These are phyloP conservation scores for Globisporangium barbulae DNA, from an alignment of 352 stramenopile species.

Conservation along the genomic window DNA sequence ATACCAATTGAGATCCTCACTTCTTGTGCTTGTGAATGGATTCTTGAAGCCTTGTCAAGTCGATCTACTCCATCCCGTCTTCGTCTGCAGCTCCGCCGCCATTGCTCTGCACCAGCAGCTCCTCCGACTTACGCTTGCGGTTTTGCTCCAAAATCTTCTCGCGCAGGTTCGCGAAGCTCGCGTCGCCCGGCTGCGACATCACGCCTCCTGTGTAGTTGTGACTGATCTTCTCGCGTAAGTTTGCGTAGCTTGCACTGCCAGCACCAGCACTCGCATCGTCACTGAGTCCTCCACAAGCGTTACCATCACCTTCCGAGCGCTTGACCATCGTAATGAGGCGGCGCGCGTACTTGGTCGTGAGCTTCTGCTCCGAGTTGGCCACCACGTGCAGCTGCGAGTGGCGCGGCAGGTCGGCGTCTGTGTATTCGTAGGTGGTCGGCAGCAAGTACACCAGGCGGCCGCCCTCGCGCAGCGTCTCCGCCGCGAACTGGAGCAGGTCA, in stretches of 20 bases:
- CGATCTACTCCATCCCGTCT: not conserved
- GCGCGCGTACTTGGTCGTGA: conserved; percentile 82
- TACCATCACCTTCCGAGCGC: conserved; percentile 14
- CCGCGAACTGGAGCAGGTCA: conserved; percentile 93
- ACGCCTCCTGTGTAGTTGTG: conserved; percentile 14
- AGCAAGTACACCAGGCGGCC: conserved; percentile 87
- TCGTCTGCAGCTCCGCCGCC: not conserved
- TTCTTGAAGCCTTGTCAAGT: no score
- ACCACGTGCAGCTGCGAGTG: conserved; percentile 69
- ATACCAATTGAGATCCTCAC: not conserved
- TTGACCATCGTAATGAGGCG: conserved; percentile 89
- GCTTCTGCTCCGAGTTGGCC: conserved; percentile 79
- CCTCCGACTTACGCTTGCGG: conserved; percentile 60
- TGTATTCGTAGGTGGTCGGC: conserved; percentile 82
- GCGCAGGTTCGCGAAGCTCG: conserved; percentile 67
- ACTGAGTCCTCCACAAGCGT: no score
- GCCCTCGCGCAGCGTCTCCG: conserved; percentile 64
- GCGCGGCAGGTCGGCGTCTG: conserved; percentile 68
- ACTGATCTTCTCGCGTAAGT: conserved; percentile 68
- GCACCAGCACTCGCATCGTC: conserved; percentile 3
- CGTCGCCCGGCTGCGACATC: conserved; percentile 20
- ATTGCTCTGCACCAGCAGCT: conserved; percentile 12
- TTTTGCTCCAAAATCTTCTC: conserved; percentile 56
- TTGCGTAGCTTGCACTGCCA: conserved; percentile 59
- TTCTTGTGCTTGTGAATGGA: not conserved